These are phyloP conservation scores for Bigelowiella natans DNA, from an alignment of 78 protist genomes.

Conservation along the genomic window DNA sequence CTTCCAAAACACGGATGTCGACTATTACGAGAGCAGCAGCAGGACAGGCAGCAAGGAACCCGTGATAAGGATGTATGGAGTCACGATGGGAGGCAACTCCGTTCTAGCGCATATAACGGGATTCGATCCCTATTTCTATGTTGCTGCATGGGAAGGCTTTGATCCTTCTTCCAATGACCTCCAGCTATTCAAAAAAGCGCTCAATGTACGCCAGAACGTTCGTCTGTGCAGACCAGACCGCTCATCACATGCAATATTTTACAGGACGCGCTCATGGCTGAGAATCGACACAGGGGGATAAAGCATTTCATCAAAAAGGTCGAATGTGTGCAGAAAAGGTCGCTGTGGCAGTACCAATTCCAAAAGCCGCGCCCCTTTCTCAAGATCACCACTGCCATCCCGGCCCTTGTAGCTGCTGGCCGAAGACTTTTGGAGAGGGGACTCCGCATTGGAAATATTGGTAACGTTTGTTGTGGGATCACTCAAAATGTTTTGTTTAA, in stretches of 20 bases:
- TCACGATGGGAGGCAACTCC: constrained; percentile 75
- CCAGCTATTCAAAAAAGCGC: background rate
- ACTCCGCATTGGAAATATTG: background rate
- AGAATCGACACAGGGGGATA: background rate
- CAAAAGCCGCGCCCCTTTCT: constrained; percentile 19
- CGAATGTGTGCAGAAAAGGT: background rate
- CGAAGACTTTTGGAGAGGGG: constrained; percentile 32
- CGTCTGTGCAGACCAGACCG: background rate
- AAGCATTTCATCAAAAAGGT: background rate
- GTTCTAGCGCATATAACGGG: constrained; percentile 86
- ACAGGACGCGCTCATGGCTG: background rate
- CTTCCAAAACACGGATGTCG: background rate
- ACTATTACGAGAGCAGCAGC: background rate
- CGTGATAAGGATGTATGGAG: constrained; percentile 83
- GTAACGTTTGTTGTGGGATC: no score
- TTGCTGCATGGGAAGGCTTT: constrained; percentile 36
- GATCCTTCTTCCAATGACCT: background rate
- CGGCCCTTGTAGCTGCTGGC: constrained; percentile 47
- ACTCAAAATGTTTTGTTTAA: no score
- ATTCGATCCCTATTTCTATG: constrained; percentile 87
- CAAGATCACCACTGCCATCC: constrained; percentile 40
- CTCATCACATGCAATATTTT: background rate
- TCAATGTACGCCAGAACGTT: background rate
- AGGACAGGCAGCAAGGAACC: constrained; percentile 20
- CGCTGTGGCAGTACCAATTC: constrained; percentile 19